phyloP scores from a whole-genome alignment of 1,139 yeast species.

The Arxiozyma telluris region DNA sequence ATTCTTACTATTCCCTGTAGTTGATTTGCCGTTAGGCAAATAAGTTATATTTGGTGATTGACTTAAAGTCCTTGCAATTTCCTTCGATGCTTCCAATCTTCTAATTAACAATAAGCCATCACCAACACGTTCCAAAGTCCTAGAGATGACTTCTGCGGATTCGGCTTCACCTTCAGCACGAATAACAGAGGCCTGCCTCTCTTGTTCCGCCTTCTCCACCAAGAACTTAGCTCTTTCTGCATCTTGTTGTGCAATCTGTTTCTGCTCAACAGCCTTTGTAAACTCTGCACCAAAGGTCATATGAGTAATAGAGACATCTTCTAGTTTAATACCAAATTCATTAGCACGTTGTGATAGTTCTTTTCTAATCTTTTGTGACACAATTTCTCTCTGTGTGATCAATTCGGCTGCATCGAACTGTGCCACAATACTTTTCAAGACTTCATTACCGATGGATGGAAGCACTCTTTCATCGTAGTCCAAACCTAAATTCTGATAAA shows the following conservation, averaged over 20 bases:
- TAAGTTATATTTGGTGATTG: constrained; percentile 83
- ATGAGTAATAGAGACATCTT: constrained; percentile 96
- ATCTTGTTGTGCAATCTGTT: constrained; percentile 98
- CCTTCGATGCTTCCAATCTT: constrained; percentile 94
- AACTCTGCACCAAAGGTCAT: constrained; percentile 96
- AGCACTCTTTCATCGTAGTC: constrained; percentile 96
- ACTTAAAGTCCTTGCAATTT: constrained; percentile 83
- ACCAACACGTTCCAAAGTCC: constrained; percentile 89
- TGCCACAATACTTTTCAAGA: constrained; percentile 88
- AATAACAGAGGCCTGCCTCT: constrained; percentile 86
- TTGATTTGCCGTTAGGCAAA: constrained; percentile 48
- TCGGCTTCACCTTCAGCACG: constrained; percentile 89
- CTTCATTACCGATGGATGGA: constrained; percentile 96
- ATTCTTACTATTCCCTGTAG: background rate
- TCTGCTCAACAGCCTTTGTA: constrained; percentile 97
- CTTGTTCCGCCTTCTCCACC: constrained; percentile 97
- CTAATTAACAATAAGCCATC: constrained; percentile 91
- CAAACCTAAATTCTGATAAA: constrained; percentile 83
- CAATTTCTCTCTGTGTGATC: constrained; percentile 90
- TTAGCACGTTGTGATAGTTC: constrained; percentile 77
- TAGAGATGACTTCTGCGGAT: constrained; percentile 91
- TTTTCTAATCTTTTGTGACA: constrained; percentile 78
- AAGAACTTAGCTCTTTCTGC: constrained; percentile 94
- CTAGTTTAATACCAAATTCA: constrained; percentile 85
- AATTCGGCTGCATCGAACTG: constrained; percentile 98